These are phyloP conservation scores for Stachybotrys elegans DNA, from an alignment of 2,329 filamentous ascomycete genomes.

Conservation along the genomic window DNA sequence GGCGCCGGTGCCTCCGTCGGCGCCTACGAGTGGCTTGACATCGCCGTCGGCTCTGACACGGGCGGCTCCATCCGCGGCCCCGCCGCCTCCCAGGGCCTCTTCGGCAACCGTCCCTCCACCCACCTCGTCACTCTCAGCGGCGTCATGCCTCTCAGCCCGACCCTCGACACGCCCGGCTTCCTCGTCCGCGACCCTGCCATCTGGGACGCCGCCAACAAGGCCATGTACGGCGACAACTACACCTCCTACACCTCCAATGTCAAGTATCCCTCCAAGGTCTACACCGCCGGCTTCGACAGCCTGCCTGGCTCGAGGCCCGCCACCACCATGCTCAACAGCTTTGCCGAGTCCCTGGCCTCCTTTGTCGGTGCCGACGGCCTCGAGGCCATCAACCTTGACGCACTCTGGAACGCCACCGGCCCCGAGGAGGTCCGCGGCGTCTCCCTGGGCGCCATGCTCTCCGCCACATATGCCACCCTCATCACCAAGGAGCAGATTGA, in stretches of 20 bases:
- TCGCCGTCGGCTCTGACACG: conserved; percentile 39
- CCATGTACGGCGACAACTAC: conserved; percentile 28
- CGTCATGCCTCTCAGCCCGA: conserved; percentile 34
- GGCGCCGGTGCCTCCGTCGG: conserved; percentile 32
- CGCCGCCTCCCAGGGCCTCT: conserved; percentile 36
- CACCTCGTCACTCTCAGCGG: conserved; percentile 32
- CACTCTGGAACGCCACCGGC: conserved; percentile 18
- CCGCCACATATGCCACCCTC: conserved; percentile 28
- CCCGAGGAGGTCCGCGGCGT: conserved; percentile 13
- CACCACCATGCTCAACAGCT: conserved; percentile 19
- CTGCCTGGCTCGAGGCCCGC: conserved; percentile 14
- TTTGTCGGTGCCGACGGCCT: conserved; percentile 18
- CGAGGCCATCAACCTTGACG: conserved; percentile 13
- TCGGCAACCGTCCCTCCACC: conserved; percentile 34
- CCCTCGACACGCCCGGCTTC: conserved; percentile 40
- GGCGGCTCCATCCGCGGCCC: conserved; percentile 41
- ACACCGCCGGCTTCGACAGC: conserved; percentile 13
- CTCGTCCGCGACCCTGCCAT: conserved; percentile 29
- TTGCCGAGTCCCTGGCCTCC: conserved; percentile 18
- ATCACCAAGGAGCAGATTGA: conserved; percentile 31
- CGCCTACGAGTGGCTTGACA: conserved; percentile 39
- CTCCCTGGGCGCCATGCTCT: conserved; percentile 19
- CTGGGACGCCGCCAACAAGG: conserved; percentile 26
- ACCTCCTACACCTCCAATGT: conserved; percentile 18
- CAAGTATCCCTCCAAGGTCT: conserved; percentile 24